These are phyloP conservation scores for Rhizophagus clarus DNA, from an alignment of 192 early-diverging fungal genomes.

Conservation along the genomic window DNA sequence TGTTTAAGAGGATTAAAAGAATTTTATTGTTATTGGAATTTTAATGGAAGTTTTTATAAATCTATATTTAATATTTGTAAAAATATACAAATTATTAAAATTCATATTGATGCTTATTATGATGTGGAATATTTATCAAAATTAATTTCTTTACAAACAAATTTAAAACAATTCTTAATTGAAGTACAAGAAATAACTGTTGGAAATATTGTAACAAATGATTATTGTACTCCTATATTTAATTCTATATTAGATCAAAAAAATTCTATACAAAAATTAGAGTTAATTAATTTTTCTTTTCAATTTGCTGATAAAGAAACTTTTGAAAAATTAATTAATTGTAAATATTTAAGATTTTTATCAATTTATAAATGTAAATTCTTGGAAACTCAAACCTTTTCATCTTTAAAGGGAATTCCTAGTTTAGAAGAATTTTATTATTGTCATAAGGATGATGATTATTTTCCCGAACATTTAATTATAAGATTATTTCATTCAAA, in stretches of 20 bases:
- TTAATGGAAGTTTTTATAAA: not conserved
- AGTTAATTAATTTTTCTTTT: not conserved
- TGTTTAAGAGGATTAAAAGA: not conserved
- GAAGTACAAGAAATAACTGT: not conserved
- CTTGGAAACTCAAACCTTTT: not conserved
- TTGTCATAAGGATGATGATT: not conserved
- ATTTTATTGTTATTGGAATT: not conserved
- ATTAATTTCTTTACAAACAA: not conserved
- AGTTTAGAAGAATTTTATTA: not conserved
- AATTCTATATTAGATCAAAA: not conserved
- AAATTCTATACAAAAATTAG: not conserved
- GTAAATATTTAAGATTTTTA: not conserved
- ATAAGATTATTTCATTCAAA: not conserved
- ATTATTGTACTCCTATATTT: not conserved
- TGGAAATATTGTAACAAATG: not conserved
- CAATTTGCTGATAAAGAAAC: not conserved
- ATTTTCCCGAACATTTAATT: not conserved
- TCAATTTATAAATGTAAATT: not conserved
- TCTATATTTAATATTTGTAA: not conserved
- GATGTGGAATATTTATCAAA: not conserved
- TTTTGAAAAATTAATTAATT: not conserved
- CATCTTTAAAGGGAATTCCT: not conserved
- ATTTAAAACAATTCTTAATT: not conserved
- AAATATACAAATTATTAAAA: not conserved
- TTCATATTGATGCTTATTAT: not conserved